Percentiles rank a stretch among this genome's conserved stretches.
phyloP scores from a whole-genome alignment of 129 eudicot species.

The Silybum marianum region DNA sequence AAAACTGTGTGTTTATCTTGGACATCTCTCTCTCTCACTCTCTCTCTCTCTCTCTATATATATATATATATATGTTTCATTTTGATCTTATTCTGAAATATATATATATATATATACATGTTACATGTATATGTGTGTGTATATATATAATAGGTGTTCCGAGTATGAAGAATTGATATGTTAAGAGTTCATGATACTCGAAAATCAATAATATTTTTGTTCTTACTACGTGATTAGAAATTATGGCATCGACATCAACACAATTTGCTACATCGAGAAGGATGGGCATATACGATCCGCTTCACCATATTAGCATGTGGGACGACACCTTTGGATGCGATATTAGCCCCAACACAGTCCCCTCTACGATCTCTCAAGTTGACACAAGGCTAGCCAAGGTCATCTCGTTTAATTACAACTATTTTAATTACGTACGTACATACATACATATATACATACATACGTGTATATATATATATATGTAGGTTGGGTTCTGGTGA shows the following conservation, averaged over 20 bases:
- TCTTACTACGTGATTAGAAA: neutral
- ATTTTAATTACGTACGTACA: too few species aligned
- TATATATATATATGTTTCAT: neutral
- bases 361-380: conserved; percentile 38
- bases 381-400: conserved; percentile 53
- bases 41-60: too few species aligned
- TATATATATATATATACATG: too few species aligned
- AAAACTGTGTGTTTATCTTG: too few species aligned
- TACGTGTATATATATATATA: neutral
- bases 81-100: too few species aligned
- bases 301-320: conserved; percentile 82
- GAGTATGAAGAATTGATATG: neutral
- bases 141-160: neutral
- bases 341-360: conserved; percentile 43
- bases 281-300: conserved; percentile 80
- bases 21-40: too few species aligned
- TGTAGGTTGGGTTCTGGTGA: neutral
- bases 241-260: conserved; percentile 71
- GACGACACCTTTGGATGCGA: conserved; percentile 60
- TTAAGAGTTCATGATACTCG: neutral
- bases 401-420: too few species aligned
- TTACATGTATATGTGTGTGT: too few species aligned
- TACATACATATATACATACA: too few species aligned
- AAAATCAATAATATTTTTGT: neutral
- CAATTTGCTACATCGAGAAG: conserved; percentile 69